These are phyloP conservation scores for Penicillium argentinense DNA, from an alignment of 495 filamentous ascomycete species.

Conservation along the genomic window DNA sequence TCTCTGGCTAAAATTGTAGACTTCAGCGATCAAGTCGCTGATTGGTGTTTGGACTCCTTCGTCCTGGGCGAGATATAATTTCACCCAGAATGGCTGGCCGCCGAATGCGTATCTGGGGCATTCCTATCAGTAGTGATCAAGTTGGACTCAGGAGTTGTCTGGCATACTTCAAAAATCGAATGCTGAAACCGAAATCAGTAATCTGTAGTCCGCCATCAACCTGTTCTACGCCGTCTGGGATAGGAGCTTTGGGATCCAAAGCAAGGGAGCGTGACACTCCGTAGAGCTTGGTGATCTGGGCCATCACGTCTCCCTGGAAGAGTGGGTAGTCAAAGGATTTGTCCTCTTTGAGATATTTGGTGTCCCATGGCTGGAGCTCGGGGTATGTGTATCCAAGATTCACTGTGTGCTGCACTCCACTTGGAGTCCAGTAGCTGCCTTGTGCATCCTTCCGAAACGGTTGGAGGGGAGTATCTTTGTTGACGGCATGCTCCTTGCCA, in stretches of 20 bases:
- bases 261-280: constrained; percentile 9
- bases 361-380: constrained; percentile 39
- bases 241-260: constrained; percentile 2
- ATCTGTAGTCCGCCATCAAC: constrained; percentile 7
- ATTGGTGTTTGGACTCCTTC: constrained; percentile 2
- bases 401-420: constrained; percentile 17
- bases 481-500: constrained; percentile 16
- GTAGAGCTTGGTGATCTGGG: constrained; percentile 36
- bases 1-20: constrained; percentile 11
- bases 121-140: background rate
- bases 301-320: constrained; percentile 27
- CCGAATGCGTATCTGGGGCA: constrained; percentile 7
- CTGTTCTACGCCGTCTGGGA: background rate
- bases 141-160: too few relatives aligned
- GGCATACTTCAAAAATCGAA: constrained; percentile 7
- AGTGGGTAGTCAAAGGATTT: constrained; percentile 9
- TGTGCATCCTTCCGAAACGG: constrained; percentile 35
- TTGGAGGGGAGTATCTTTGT: constrained; percentile 19
- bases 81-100: constrained; percentile 9
- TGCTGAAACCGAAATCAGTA: constrained; percentile 9
- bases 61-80: constrained; percentile 8
- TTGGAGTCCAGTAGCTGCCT: constrained; percentile 31
- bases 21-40: constrained; percentile 8
- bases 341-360: constrained; percentile 6
- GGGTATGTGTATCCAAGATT: constrained; percentile 53